A percentile compares a stretch with the other conserved stretches of the same genome.
These are phyloP conservation scores for Pseudozyma hubeiensis DNA, from an alignment of 1,284 basidiomycete genomes.

Conservation along the genomic window DNA sequence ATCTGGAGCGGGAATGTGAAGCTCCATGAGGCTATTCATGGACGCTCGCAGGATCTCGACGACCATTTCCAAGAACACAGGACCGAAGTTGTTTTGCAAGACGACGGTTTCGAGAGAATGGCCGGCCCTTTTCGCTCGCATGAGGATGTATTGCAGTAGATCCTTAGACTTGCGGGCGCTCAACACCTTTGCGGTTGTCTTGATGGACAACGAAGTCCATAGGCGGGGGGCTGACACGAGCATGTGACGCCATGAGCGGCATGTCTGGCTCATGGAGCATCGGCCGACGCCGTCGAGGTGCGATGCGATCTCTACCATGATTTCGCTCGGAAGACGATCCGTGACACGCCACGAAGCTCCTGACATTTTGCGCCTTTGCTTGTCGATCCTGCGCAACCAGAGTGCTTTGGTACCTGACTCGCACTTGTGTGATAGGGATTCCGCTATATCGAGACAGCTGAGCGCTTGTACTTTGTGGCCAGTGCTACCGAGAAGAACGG, in stretches of 20 bases:
- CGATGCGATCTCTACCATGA: conserved; percentile 16
- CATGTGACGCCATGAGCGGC: conserved; percentile 14
- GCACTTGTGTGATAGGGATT: conserved; percentile 1
- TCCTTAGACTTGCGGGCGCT: neutral
- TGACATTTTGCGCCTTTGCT: conserved; percentile 14
- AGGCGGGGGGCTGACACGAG: conserved; percentile 5
- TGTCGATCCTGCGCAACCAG: conserved; percentile 18
- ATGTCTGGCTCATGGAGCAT: conserved; percentile 16
- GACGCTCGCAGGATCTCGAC: conserved; percentile 11
- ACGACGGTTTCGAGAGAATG: conserved; percentile 17
- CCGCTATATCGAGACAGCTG: conserved; percentile 23
- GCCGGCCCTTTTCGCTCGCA: conserved; percentile 1
- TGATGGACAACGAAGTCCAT: conserved; percentile 8
- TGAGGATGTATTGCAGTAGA: conserved; percentile 15
- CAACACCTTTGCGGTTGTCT: neutral
- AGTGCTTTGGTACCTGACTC: conserved; percentile 1
- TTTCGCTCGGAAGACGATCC: conserved; percentile 18
- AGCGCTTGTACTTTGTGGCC: conserved; percentile 14
- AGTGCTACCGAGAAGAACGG: conserved; percentile 15
- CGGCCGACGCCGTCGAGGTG: conserved; percentile 1
- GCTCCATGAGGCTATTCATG: conserved; percentile 8
- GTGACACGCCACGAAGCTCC: neutral
- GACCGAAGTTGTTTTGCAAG: neutral
- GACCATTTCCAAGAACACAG: neutral
- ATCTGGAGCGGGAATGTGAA: neutral